Evolutionary conservation across 441 rosid genomes (phyloP), one percentile per base, ranked within the genome.

Genomic region (Croton laevigatus): DNA sequence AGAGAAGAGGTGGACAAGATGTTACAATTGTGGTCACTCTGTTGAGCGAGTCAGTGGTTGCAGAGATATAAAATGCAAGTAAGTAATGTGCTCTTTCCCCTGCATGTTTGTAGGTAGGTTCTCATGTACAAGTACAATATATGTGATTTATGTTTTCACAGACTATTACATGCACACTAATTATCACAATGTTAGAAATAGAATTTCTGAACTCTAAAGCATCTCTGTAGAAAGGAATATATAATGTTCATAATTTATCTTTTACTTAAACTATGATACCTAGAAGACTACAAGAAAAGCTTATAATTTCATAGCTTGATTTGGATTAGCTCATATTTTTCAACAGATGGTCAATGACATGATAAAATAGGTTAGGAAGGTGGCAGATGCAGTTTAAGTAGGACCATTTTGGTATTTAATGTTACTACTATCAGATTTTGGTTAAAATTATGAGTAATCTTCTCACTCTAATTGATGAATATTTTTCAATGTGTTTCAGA

Each of bases 31-130:
- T 17, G 65, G 82, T 22, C 82, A 75, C 66, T 70, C 75, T 49
- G 77, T 79, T 66, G 73, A 79, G 77, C 72, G 75, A 14, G 40
- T 66, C 32, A 12, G 62, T 44, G 80, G 80, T 14, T 79, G 82
- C 64, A 62, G 65, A 10, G 44, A 42, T 34, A 34, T 79, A 3
- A n/a, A 62, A 51, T 79, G 80, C 82, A 73, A 38, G 32, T 27
- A 27, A 27, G 32, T 27, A 57, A 80, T 73, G 52, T 19, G 66
- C 32, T 19, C 45, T 46, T 12, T 57, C 6, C 44, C 53, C 42
- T 32, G 4, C 6, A 19, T 32, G 62, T 23, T 5, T 55, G 14
- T 58, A 11, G 4, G 61, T 58, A 3, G 2, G 37, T 16, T 17
- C 23, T 11, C 60, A 22, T 23, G 36, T 13, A 14, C 5, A 58